Conservation (phyloP, 305 asterid species). For the Rubia balearica region DNA sequence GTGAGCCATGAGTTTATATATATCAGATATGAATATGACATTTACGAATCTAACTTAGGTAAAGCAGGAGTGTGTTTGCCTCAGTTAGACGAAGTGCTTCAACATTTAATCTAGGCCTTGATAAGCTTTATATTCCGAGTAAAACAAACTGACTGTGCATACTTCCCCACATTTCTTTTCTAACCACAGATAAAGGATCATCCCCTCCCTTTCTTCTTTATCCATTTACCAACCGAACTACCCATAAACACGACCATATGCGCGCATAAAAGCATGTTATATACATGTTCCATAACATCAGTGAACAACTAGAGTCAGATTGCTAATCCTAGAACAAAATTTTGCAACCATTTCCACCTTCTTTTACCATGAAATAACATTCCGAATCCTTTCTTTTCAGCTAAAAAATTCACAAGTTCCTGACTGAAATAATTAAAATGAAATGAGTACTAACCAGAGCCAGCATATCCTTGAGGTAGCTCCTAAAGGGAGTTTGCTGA, state of each 20-base stretch:
- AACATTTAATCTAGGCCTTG: background rate
- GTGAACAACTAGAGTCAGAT: no score
- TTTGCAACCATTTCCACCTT: background rate
- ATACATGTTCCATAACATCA: background rate
- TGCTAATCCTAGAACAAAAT: background rate
- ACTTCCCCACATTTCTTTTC: background rate
- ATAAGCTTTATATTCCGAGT: background rate
- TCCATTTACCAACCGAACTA: background rate
- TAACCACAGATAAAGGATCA: background rate
- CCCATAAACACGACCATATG: background rate
- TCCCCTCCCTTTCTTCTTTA: background rate
- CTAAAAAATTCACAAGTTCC: background rate
- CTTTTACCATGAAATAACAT: background rate
- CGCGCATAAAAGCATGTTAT: background rate
- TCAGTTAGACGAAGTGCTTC: background rate
- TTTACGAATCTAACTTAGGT: background rate
- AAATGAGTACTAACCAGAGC: conserved; percentile 19
- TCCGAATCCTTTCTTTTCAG: background rate
- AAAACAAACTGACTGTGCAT: background rate
- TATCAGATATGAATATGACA: background rate
- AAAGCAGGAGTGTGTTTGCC: background rate
- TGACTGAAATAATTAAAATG: background rate
- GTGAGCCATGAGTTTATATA: no score
- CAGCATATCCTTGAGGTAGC: conserved; percentile 30
- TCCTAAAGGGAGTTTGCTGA: conserved; percentile 32